phyloP scores from a whole-genome alignment of 495 filamentous ascomycete genomes.

The Apodospora peruviana region DNA sequence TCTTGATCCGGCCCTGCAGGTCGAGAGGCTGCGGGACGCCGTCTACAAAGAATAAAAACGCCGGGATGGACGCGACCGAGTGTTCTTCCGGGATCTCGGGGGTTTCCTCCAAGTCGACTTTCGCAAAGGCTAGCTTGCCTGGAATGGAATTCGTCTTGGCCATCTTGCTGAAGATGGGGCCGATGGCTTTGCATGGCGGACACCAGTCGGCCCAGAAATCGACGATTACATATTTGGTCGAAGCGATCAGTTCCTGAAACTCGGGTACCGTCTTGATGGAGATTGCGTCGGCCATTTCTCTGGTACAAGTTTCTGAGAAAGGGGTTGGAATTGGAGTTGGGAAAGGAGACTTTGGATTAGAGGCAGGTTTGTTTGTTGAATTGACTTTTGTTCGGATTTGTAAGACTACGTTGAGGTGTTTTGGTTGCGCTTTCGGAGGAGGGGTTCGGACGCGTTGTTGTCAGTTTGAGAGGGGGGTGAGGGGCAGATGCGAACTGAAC shows the following conservation, averaged over 20 bases:
- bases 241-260: constrained; percentile 26
- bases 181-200: constrained; percentile 62
- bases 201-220: constrained; percentile 61
- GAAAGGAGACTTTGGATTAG: too few species aligned
- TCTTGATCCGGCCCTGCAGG: not conserved
- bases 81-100: constrained; percentile 42
- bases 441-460: too few species aligned
- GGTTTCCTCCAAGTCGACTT: constrained; percentile 52
- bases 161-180: constrained; percentile 51
- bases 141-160: constrained; percentile 37
- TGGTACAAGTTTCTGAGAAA: not conserved
- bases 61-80: constrained; percentile 60
- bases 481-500: too few species aligned
- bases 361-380: too few species aligned
- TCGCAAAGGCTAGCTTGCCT: constrained; percentile 48
- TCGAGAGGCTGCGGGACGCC: constrained; percentile 58
- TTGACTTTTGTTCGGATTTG: too few species aligned
- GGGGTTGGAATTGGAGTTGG: too few species aligned
- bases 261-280: constrained; percentile 22
- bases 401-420: too few species aligned
- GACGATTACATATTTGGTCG: constrained; percentile 36
- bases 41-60: constrained; percentile 80
- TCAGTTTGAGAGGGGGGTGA: too few species aligned
- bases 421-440: too few species aligned
- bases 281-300: constrained; percentile 11